Base-by-base conservation (phyloP, 164 flowering plant genomes). In the Dillenia suffruticosa region DNA sequence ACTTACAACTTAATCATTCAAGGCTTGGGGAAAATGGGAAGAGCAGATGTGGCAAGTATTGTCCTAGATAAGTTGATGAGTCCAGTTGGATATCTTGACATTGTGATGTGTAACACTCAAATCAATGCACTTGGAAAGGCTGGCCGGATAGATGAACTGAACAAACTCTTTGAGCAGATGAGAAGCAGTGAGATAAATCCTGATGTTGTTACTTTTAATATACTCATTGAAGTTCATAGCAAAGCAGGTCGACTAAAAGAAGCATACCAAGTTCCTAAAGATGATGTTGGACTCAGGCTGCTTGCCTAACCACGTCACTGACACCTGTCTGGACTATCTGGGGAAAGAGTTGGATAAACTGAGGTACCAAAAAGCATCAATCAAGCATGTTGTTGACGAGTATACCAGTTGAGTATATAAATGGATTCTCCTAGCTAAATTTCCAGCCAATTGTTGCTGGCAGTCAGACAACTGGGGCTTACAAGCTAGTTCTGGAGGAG, bases 101-200 rank as follows among this genome's bases (percentile, higher is more conserved):
- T 92, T 32, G 88, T 92, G 64, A 95, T 95, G 99, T 95, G 92
- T 69, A 95, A 95, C 63, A 92, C 99, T 49, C 63, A 92, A 73
- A 86, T 92, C 14, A 79, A 88, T 74, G 90, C 84, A 10, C 74
- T 95, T 2, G 99, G 97, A 44, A 95, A 85, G 76, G 96, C 83
- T 9, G 94, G 94, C 2, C 78, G 85, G 45, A 43, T 88, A 12
- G 93, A 85, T 19, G 96, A 94, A 63, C 94, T 84, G 13, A 71
- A 67, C 62, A 77, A 70, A 66, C 68, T 92, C 60, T 92, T 89
- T 68, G 76, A 82, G 54, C 97, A 92, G 71, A 95, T 92, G 97
- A 84, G 59, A 70, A 49, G 17, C 9, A 76, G 82, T 65, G 99
- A 97, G 48, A 81, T 91, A 64, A 83, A 83, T 70, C 97, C 99